Percentiles rank a stretch among this genome's conserved stretches.
Conservation (phyloP, 164 flowering plant genomes). For the Brasenia schreberi region DNA sequence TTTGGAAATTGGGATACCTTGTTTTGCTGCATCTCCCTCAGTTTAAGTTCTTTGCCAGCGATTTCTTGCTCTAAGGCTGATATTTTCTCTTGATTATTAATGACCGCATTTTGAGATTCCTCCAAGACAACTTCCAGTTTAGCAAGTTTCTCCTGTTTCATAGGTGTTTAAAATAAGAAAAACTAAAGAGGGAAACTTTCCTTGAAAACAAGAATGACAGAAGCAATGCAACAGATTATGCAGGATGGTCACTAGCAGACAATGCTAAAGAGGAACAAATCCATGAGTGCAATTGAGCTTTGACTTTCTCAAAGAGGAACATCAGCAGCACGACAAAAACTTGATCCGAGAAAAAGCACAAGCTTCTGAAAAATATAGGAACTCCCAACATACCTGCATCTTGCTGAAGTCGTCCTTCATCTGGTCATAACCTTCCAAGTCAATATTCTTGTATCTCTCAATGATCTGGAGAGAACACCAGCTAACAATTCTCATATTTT, state of each 20-base stretch:
- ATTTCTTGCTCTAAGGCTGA: conserved; percentile 54
- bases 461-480: conserved; percentile 1
- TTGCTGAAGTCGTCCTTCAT: conserved; percentile 37
- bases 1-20: conserved; percentile 27
- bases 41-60: conserved; percentile 32
- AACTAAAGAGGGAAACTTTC: neutral
- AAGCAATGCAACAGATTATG: neutral
- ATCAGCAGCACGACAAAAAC: no score
- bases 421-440: conserved; percentile 50
- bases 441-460: conserved; percentile 39
- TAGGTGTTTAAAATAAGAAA: neutral
- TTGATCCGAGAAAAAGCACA: no score
- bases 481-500: neutral
- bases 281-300: neutral
- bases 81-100: conserved; percentile 38
- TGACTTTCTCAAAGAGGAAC: no score
- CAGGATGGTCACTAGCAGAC: neutral
- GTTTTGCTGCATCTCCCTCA: conserved; percentile 42
- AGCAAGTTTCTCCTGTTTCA: conserved; percentile 27
- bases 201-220: neutral
- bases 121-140: conserved; percentile 44
- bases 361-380: neutral
- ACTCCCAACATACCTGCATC: conserved; percentile 35
- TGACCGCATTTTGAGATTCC: conserved; percentile 26
- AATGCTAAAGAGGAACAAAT: neutral